Percentiles rank a stretch among this genome's conserved stretches.
Evolutionary conservation across 108 stramenopile genomes (phyloP).

Genomic region (Nitzschia sp.): DNA sequence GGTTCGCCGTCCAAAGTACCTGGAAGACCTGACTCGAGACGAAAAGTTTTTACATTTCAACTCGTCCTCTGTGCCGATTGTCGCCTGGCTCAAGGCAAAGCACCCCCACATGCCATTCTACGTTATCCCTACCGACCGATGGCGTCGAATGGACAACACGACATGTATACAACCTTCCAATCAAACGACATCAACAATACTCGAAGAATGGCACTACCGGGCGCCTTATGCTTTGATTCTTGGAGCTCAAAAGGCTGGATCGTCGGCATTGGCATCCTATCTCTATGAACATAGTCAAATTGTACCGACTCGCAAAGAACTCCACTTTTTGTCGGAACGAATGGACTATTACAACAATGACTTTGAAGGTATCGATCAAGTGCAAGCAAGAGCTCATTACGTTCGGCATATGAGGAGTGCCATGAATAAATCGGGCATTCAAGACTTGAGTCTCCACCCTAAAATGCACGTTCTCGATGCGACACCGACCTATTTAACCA

Average conservation of each 20-base stretch:
- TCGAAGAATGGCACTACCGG: background rate
- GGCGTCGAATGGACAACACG: background rate
- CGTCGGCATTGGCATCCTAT: conserved; percentile 23
- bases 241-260: conserved; percentile 30
- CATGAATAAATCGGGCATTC: background rate
- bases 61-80: background rate
- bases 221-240: conserved; percentile 23
- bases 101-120: background rate
- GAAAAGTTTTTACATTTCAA: background rate
- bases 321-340: conserved; percentile 21
- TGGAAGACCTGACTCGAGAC: background rate
- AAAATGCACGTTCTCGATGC: conserved; percentile 17
- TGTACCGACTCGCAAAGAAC: conserved; percentile 14
- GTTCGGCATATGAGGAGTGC: background rate
- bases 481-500: conserved; percentile 18
- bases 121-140: background rate
- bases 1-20: too few species aligned
- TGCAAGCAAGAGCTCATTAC: conserved; percentile 2
- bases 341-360: conserved; percentile 8
- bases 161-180: background rate
- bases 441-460: background rate
- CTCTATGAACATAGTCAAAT: conserved; percentile 18
- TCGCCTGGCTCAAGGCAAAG: background rate
- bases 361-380: background rate
- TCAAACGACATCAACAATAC: background rate